Conservation (phyloP, 495 filamentous ascomycete genomes). For the Aspergillus haitiensis region DNA sequence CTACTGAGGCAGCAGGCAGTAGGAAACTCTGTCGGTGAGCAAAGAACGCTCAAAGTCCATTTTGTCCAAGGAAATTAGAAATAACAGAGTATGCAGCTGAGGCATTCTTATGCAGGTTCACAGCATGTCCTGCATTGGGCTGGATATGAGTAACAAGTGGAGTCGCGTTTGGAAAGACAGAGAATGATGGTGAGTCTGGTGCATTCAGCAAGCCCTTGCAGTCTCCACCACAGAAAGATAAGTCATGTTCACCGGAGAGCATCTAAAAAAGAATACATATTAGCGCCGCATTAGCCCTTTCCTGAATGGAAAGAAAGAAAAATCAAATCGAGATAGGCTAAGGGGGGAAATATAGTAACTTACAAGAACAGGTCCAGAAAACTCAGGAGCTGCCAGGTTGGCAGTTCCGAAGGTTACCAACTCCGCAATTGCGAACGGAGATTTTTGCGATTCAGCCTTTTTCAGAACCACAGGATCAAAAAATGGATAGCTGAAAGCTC, state of each 20-base stretch:
- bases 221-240: not conserved
- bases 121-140: conserved; percentile 4
- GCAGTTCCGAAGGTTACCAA: not conserved
- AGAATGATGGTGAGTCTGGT: not conserved
- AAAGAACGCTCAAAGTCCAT: conserved; percentile 6
- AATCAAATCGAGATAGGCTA: too few relatives aligned
- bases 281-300: not conserved
- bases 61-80: not conserved
- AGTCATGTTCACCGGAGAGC: conserved; percentile 6
- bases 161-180: not conserved
- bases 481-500: conserved; percentile 4
- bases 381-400: not conserved
- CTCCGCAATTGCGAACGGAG: not conserved
- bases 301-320: not conserved
- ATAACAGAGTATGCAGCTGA: conserved; percentile 4
- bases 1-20: too few relatives aligned
- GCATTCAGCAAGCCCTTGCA: conserved; percentile 8
- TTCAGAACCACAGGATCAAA: conserved; percentile 1
- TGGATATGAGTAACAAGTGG: conserved; percentile 8
- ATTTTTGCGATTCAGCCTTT: not conserved
- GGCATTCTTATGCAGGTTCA: conserved; percentile 11
- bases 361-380: not conserved
- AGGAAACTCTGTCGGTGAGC: too few relatives aligned
- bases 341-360: too few relatives aligned
- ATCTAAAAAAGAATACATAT: not conserved